Percentiles rank a stretch among this genome's conserved stretches.
These are phyloP conservation scores for Oehlia diaphana DNA, from an alignment of 192 early-diverging fungal species.

Conservation along the genomic window DNA sequence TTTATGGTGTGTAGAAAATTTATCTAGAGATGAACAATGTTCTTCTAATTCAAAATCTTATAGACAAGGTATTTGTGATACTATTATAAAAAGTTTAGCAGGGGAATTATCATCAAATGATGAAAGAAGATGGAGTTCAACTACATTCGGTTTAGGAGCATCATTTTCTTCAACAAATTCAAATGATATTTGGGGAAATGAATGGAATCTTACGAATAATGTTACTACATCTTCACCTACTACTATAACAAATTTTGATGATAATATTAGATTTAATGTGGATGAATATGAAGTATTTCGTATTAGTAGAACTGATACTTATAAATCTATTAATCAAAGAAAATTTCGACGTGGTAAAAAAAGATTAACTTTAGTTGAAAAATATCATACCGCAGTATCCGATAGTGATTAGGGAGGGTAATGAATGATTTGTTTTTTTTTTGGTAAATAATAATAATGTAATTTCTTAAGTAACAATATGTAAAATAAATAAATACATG, in stretches of 20 bases:
- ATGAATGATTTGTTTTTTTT: no score
- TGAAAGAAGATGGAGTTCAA: not conserved
- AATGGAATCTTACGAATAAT: not conserved
- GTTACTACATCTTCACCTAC: not conserved
- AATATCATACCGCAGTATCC: not conserved
- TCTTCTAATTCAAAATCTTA: not conserved
- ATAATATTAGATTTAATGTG: not conserved
- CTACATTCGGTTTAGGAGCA: not conserved
- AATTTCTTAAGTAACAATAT: no score
- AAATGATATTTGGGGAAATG: not conserved
- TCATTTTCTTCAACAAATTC: not conserved
- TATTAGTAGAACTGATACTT: not conserved
- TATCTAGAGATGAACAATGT: not conserved
- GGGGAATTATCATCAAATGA: not conserved
- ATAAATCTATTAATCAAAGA: not conserved
- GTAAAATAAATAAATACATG: no score
- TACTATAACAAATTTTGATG: not conserved
- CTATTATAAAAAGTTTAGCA: not conserved
- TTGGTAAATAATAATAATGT: no score
- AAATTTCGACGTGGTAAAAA: not conserved
- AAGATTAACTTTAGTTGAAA: not conserved
- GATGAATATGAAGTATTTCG: slow-evolving; percentile 13
- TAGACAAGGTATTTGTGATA: not conserved
- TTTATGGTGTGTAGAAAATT: not conserved
- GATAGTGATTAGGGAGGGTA: not conserved